A percentile compares a stretch with the other conserved stretches of the same genome.
Conservation (phyloP, 495 filamentous ascomycete genomes). For the Coniosporium apollinis region DNA sequence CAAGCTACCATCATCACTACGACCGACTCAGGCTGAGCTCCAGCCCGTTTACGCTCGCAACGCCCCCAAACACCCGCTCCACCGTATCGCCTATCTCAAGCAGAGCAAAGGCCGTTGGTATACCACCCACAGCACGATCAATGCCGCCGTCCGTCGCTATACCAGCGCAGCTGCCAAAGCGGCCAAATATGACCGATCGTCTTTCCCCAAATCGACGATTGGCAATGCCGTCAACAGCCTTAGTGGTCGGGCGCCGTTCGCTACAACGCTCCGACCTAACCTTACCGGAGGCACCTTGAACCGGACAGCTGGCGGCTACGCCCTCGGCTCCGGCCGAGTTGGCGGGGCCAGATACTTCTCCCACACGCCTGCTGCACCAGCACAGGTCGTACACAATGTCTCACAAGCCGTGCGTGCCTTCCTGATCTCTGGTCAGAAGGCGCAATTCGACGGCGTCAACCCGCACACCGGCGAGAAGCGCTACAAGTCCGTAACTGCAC, state of each 20-base stretch:
- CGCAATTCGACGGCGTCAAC: constrained; percentile 60
- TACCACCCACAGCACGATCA: constrained; percentile 46
- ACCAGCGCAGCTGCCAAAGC: constrained; percentile 31
- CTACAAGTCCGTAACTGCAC: constrained; percentile 49
- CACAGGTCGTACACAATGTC: constrained; percentile 88
- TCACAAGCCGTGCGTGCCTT: constrained; percentile 82
- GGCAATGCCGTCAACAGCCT: constrained; percentile 48
- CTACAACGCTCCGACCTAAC: constrained; percentile 78
- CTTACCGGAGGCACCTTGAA: constrained; percentile 76
- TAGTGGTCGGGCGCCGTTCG: constrained; percentile 68
- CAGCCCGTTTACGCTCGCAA: constrained; percentile 38
- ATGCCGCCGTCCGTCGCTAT: constrained; percentile 41
- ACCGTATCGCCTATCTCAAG: constrained; percentile 52
- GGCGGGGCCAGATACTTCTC: constrained; percentile 77
- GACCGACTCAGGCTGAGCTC: constrained; percentile 31
- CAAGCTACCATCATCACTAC: constrained; percentile 30
- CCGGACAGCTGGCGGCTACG: constrained; percentile 76
- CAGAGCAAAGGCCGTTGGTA: constrained; percentile 52
- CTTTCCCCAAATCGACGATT: constrained; percentile 48
- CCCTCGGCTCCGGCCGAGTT: constrained; percentile 47
- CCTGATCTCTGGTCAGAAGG: constrained; percentile 70
- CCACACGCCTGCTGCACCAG: constrained; percentile 65
- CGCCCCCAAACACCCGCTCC: constrained; percentile 49
- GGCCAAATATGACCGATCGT: constrained; percentile 42
- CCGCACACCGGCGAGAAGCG: constrained; percentile 53